Conservation (phyloP, 148 eudicot genomes). For the Diospyros kaki region DNA sequence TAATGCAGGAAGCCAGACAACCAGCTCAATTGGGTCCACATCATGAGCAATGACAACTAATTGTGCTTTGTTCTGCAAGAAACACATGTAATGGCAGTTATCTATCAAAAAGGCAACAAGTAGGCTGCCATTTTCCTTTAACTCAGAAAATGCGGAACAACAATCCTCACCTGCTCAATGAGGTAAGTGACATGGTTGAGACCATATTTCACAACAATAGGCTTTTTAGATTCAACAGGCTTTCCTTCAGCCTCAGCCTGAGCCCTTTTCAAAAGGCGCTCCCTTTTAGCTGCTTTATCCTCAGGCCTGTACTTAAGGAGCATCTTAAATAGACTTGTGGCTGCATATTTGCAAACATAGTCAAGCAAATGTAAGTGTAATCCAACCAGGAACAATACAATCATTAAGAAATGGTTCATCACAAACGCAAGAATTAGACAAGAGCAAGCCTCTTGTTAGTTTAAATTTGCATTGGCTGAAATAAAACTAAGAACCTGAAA, state of each 20-base stretch:
- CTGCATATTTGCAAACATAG: slow-evolving; percentile 24
- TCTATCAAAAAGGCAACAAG: neutral
- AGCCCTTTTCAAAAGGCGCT: slow-evolving; percentile 77
- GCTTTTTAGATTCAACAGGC: slow-evolving; percentile 67
- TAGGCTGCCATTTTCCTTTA: neutral
- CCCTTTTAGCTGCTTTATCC: slow-evolving; percentile 79
- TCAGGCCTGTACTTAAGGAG: slow-evolving; percentile 89
- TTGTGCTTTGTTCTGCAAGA: slow-evolving; percentile 78
- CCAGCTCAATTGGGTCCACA: slow-evolving; percentile 93
- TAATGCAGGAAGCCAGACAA: slow-evolving; percentile 90
- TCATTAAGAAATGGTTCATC: neutral
- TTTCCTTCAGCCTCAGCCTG: slow-evolving; percentile 91
- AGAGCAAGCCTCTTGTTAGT: neutral
- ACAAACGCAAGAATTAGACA: neutral
- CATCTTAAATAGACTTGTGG: slow-evolving; percentile 81
- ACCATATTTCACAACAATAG: slow-evolving; percentile 89
- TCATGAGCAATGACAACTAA: slow-evolving; percentile 95
- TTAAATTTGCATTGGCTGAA: neutral
- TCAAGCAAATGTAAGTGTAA: neutral
- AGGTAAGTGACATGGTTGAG: slow-evolving; percentile 86
- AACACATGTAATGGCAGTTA: neutral
- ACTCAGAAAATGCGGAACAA: neutral
- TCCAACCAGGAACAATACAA: neutral
- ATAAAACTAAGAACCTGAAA: neutral
- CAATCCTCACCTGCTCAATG: slow-evolving; percentile 67